Percentiles rank a stretch among this genome's conserved stretches.
These are phyloP conservation scores for Lepidium africanum DNA, from an alignment of 345 rosid species.

Conservation along the genomic window DNA sequence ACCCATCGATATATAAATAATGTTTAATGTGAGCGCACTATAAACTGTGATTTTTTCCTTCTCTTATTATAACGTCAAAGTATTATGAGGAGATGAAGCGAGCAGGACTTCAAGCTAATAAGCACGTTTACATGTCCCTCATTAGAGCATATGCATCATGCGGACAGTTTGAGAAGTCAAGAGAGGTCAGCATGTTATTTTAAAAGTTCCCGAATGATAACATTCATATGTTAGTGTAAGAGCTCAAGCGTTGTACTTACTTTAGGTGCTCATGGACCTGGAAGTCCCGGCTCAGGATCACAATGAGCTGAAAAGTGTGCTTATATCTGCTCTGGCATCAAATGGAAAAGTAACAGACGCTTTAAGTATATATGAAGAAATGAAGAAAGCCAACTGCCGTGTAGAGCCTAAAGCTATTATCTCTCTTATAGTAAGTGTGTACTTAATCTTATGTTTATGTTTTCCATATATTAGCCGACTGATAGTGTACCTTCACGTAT, in stretches of 20 bases:
- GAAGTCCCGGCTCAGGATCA: constrained; percentile 32
- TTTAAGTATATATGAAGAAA: constrained; percentile 48
- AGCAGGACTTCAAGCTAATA: constrained; percentile 38
- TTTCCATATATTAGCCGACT: background rate
- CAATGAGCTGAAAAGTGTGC: constrained; percentile 59
- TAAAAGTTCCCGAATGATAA: background rate
- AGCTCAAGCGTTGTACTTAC: constrained; percentile 10
- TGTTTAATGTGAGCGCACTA: background rate
- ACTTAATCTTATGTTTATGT: background rate
- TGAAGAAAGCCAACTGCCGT: constrained; percentile 41
- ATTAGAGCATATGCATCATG: constrained; percentile 64
- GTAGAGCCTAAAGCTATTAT: constrained; percentile 59
- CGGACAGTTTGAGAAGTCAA: constrained; percentile 75
- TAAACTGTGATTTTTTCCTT: background rate
- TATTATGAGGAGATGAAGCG: constrained; percentile 42
- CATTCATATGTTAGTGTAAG: background rate
- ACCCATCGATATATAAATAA: constrained; percentile 43
- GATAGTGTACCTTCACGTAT: background rate
- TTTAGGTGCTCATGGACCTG: constrained; percentile 50
- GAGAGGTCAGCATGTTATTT: constrained; percentile 42
- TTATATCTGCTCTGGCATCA: constrained; percentile 63
- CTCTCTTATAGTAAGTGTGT: constrained; percentile 60
- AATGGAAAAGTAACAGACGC: constrained; percentile 65
- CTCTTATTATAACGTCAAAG: constrained; percentile 29
- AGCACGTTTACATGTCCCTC: constrained; percentile 55